Evolutionary conservation across 768 basidiomycete genomes (phyloP), one percentile per base, ranked within the genome.

Genomic region (Auriculariales sp.): DNA sequence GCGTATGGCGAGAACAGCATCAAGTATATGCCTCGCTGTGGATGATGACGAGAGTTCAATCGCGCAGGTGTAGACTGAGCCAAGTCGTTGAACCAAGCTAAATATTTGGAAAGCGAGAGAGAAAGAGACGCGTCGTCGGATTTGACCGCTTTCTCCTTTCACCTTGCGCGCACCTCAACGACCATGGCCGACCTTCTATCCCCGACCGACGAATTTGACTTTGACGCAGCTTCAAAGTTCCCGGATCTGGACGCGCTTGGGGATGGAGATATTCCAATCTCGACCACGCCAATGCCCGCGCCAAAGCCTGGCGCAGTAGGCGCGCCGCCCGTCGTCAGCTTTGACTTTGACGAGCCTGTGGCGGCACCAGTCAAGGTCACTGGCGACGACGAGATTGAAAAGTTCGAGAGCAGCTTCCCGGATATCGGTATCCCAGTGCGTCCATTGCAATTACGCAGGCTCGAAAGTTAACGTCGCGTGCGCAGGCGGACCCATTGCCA

Each of bases 351-450:
- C 57, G 71, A 74, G 59, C 59, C 65, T 48, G 59, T 57, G 36
- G 62, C 66, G 33, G 68, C 72, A n/a, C 69, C 73, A 9, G 81
- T 92, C 49, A 87, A 76, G 59, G 81, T 89, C 33, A 92, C 88
- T 0, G 87, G 86, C 0, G 79, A 87, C 58, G 85, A 89, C 54
- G 84, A 87, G 55, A 74, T 93, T 52, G 83, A 87, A 51, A 78
- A 82, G 62, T 93, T 93, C 55, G 81, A 90, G 65, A 81, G 67
- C 61, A 78, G 87, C 51, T 93, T 91, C 62, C 89, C 89, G 0
- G 89, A 84, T 48, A 73, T 93, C 53, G 79, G 81, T 14, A 12
- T 32, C 27, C 33, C 11, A 46, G 45, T 45, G 44, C 45, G 50
- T 51, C n/a, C 47, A 1, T 12, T 33, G 27, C 2, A 47, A 1